Base-by-base conservation (phyloP, 2,329 filamentous ascomycete species). In the Fusarium secorum region DNA sequence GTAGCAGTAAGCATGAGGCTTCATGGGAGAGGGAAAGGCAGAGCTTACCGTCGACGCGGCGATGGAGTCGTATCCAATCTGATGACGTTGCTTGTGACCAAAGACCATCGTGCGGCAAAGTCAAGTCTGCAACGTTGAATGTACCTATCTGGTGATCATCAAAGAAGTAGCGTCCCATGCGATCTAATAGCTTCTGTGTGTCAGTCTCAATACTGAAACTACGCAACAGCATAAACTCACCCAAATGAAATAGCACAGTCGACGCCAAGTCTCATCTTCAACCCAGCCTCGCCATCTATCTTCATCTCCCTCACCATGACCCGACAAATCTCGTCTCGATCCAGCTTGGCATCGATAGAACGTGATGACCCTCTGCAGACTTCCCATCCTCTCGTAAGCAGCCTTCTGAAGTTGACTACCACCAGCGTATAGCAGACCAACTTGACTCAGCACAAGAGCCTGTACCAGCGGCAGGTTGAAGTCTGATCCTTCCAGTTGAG, bases 371-470 rank as follows among this genome's bases (percentile, higher is more conserved):
- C 33, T 57, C 22, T 68, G 64, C 13, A 68, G 15, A 28, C 32
- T 33, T 1, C 57, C 57, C 9, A 39, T 26, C 20, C 57, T 32
- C 15, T 45, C 42, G 17, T 61, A 51, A 9, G 32, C 36, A 7
- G 2, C 11, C 1, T 26, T 13, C 7, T 48, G 38, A 13, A 35
- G n/a, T 4, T 35, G 5, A 8, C 24, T 22, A 7, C 30, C 32
- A 3, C 68, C 63, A 24, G 64, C 62, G 11, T 68, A 72, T 0
- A 62, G 7, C 11, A 62, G 38, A 1, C 62, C 56, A 4, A 72
- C 60, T 8, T 74, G 71, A 13, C 55, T 74, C 8, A 74, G 14
- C 0, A 74, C 45, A 24, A 74, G 38, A 17, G 72, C 60, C 13
- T 74, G 72, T 1, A 44, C 54, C 10, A 66, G 32, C 30, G 24